Evolutionary conservation across 495 filamentous ascomycete genomes (phyloP).

Genomic region (Aspergillus baeticus): DNA sequence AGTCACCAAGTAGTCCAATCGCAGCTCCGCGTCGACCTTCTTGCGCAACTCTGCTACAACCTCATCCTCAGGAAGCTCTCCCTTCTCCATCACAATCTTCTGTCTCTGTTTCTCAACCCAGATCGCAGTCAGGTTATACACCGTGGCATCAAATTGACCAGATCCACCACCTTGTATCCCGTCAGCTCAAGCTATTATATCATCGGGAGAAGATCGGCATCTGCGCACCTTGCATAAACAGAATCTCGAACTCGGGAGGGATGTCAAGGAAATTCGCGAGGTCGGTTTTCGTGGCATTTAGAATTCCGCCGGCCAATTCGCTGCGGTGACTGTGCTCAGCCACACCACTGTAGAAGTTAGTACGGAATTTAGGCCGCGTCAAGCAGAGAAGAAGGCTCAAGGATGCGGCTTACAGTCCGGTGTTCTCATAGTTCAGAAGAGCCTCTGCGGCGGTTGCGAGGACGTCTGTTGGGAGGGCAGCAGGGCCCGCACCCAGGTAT

Average conservation of each 20-base stretch:
- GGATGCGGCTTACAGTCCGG: conserved; percentile 64
- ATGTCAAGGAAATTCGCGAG: conserved; percentile 70
- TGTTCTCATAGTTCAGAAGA: conserved; percentile 79
- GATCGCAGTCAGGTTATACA: conserved; percentile 75
- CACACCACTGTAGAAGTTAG: conserved; percentile 30
- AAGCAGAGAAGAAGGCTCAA: background rate
- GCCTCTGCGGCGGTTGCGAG: conserved; percentile 70
- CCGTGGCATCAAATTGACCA: conserved; percentile 76
- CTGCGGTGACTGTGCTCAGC: conserved; percentile 90
- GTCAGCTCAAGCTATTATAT: background rate
- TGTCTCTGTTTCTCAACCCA: conserved; percentile 65
- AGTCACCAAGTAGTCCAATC: conserved; percentile 87
- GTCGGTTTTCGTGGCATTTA: conserved; percentile 63
- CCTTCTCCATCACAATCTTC: conserved; percentile 35
- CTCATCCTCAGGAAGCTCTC: conserved; percentile 43
- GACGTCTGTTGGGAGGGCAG: conserved; percentile 74
- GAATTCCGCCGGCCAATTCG: conserved; percentile 66
- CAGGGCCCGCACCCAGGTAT: conserved; percentile 88
- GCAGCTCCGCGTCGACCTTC: conserved; percentile 64
- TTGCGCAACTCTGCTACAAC: conserved; percentile 59
- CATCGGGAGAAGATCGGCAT: background rate
- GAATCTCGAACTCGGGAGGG: conserved; percentile 71
- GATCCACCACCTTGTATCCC: conserved; percentile 57
- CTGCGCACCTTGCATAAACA: conserved; percentile 70
- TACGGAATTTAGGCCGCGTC: background rate